These are phyloP conservation scores for Fusarium penzigii DNA, from an alignment of 2,329 filamentous ascomycete species.

Conservation along the genomic window DNA sequence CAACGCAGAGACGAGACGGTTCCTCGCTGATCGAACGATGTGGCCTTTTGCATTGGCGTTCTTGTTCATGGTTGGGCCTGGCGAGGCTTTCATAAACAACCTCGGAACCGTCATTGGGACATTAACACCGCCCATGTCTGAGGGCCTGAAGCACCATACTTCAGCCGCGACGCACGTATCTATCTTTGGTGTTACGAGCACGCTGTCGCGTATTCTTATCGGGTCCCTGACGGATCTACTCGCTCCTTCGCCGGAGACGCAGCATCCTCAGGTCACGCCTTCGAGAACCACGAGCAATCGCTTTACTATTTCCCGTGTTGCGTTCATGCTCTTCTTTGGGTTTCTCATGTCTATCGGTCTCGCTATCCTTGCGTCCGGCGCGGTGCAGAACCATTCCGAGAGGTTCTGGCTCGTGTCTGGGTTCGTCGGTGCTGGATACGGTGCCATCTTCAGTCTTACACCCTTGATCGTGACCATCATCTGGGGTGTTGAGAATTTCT, in stretches of 20 bases:
- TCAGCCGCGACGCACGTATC: constrained; percentile 87
- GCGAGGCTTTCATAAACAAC: constrained; percentile 98
- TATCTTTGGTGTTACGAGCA: constrained; percentile 87
- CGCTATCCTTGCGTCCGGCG: constrained; percentile 73
- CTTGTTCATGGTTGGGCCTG: constrained; percentile 88
- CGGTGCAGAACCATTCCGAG: constrained; percentile 70
- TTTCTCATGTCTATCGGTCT: constrained; percentile 75
- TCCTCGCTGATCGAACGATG: constrained; percentile 89
- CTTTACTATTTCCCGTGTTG: constrained; percentile 73
- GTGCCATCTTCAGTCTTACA: constrained; percentile 83
- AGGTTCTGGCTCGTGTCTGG: constrained; percentile 86
- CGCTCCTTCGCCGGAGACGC: constrained; percentile 66
- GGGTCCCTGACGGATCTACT: constrained; percentile 87
- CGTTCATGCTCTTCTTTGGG: constrained; percentile 76
- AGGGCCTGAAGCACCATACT: constrained; percentile 46
- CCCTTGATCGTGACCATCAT: constrained; percentile 96
- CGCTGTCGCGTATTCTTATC: constrained; percentile 83
- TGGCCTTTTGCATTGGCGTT: constrained; percentile 92
- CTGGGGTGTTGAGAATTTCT: constrained; percentile 98
- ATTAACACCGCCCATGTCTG: constrained; percentile 62
- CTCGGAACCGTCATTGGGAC: constrained; percentile 91
- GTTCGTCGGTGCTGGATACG: constrained; percentile 87
- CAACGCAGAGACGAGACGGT: constrained; percentile 85
- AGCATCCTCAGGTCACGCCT: constrained; percentile 51
- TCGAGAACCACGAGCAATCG: constrained; percentile 32